A percentile compares a stretch with the other conserved stretches of the same genome.
Evolutionary conservation across 2,329 filamentous ascomycete genomes (phyloP).

Genomic region (Aplosporella prunicola): DNA sequence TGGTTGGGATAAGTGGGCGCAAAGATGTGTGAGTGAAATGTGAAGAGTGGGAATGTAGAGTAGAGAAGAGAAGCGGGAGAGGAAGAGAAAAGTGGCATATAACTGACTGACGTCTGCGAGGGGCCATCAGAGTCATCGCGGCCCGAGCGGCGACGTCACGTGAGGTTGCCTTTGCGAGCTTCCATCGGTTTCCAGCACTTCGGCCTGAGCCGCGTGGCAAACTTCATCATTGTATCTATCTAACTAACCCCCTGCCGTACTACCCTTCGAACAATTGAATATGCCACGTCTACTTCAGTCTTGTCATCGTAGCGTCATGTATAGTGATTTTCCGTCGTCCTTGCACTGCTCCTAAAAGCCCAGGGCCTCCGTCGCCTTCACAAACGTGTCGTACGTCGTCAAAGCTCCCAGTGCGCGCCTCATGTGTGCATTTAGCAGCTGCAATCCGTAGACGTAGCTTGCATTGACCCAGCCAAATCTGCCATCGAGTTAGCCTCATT

Average conservation of each 20-base stretch:
- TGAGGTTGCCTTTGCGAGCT: neutral
- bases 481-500: conserved; percentile 17
- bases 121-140: conserved; percentile 9
- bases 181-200: conserved; percentile 8
- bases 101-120: no score
- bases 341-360: conserved; percentile 13
- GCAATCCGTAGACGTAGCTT: conserved; percentile 88
- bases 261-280: no score
- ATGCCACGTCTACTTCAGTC: no score
- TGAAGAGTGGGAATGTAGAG: neutral
- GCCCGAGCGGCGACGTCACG: no score
- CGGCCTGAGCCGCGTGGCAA: conserved; percentile 1
- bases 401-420: conserved; percentile 78
- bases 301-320: no score
- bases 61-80: no score
- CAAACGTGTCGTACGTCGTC: conserved; percentile 77
- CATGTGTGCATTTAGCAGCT: conserved; percentile 83
- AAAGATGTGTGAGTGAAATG: no score
- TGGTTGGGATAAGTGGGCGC: no score
- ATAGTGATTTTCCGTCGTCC: no score
- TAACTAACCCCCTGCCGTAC: no score
- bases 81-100: conserved; percentile 6
- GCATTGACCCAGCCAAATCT: conserved; percentile 99
- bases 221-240: neutral
- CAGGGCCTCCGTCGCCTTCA: conserved; percentile 48